Evolutionary conservation across 495 filamentous ascomycete species (phyloP), one percentile per base, ranked within the genome.

Genomic region (Corynascus novoguineensis): DNA sequence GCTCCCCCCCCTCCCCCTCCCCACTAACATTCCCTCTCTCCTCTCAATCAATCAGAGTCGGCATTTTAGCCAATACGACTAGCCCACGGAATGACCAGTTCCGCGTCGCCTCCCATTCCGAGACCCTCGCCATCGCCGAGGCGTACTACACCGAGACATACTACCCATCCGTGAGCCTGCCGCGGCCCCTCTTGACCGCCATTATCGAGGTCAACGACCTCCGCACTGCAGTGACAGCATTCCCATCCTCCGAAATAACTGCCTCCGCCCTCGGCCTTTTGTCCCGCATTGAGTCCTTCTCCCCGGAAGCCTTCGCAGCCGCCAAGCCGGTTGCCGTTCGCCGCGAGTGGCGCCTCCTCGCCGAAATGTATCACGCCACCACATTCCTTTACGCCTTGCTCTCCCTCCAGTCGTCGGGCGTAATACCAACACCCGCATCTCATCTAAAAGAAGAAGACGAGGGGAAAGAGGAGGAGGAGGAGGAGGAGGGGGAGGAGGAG

Each of bases 351-450:
- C 21, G 55, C 14, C 54, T 72, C 10, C 44, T 71, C 7, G 62
- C 57, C 7, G 46, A 38, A 0, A 50, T 63, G 11, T 66, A 64
- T 45, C 64, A 61, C 28, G 56, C 61, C 38, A 60, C 70, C 11
- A 56, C 67, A 3, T 59, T 65, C 17, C 46, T 74, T 15, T 74
- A 72, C 37, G 70, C 69, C 47, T 66, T 74, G 44, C 52, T 60
- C 1, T 73, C 71, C 3, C 48, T 73, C 0, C 59, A 64, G 27
- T 65, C 62, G 27, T 14, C 49, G 12, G 49, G 49, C n/a, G 49
- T 42, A 5, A 28, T 59, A 9, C 29, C 38, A n/a, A n/a, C n/a
- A n/a, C n/a, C n/a, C n/a, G n/a, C n/a, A n/a, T n/a, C n/a, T n/a
- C n/a, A n/a, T n/a, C n/a, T n/a, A n/a, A n/a, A n/a, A n/a, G n/a